Base-by-base conservation (phyloP, 768 basidiomycete genomes). In the Leccinum uliginosum region DNA sequence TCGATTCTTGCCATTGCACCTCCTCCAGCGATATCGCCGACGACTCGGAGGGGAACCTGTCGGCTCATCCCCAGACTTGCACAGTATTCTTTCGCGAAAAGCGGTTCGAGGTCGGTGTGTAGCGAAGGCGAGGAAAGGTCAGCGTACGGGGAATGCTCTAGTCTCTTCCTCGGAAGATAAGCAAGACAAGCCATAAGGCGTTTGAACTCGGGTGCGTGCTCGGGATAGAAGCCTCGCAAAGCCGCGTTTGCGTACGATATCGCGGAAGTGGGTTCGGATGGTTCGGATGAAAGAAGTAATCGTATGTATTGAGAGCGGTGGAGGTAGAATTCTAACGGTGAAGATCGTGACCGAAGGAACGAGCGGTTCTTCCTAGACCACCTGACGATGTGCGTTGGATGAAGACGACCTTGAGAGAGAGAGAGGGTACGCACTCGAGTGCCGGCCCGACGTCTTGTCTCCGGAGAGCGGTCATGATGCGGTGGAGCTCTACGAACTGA, bases 1-100 rank as follows among this genome's bases (percentile, higher is more conserved):
- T 96, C 93, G 45, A 98, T 95, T 65, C 89, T 84, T 6, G 89
- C 87, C 55, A 98, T 72, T 0, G 95, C 94, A 3, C 95, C 93
- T 5, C 91, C 89, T 0, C 90, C 92, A 1, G 96, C 97, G 51
- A 98, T 87, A 63, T 96, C 94, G 3, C 91, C 92, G 3, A 95
- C 87, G 3, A 97, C 92, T 40, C 86, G 80, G 45, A 99, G 77
- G 1, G 94, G 91, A 12, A 91, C 84, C 63, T 96, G 91, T 56
- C 87, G 80, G 62, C 95, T 91, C 87, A 96, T 89, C 4, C 90
- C 91, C 17, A 95, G 73, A 62, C 81, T 85, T 12, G 88, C 85
- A 64, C 95, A 94, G 64, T 89, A 99, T 66, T 96, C 94, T 61
- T 86, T 86, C 23, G 89, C 85, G 69, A 99, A 97, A 56, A 91